Evolutionary conservation across 306 rosid genomes (phyloP).

Genomic region (Purshia tridentata): DNA sequence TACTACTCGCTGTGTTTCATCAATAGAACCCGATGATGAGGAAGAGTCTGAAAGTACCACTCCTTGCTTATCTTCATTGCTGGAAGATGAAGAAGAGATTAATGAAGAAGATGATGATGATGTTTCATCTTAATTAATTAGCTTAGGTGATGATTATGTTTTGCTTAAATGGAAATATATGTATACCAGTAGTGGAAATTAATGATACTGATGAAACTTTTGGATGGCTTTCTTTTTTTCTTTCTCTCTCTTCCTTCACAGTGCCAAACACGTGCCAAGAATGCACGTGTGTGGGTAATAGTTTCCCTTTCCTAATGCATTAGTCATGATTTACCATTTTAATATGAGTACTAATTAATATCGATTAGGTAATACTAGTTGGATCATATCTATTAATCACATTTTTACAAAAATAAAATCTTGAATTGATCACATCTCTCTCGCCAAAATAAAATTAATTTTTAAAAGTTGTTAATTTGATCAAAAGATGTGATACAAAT

Average conservation of each 20-base stretch:
- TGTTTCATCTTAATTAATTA: constrained; percentile 30
- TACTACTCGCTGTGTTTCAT: constrained; percentile 37
- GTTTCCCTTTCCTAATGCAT: background rate
- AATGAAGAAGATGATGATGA: constrained; percentile 19
- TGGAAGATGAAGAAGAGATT: constrained; percentile 41
- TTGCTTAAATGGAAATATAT: constrained; percentile 22
- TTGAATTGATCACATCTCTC: background rate
- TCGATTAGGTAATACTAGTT: too few relatives aligned
- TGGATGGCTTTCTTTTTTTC: background rate
- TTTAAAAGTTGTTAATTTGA: too few relatives aligned
- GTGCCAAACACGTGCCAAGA: background rate
- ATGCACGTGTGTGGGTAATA: background rate
- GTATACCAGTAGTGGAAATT: constrained; percentile 15
- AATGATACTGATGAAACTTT: constrained; percentile 16
- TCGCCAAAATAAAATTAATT: background rate
- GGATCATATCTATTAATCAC: background rate
- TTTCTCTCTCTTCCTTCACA: background rate
- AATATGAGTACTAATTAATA: background rate
- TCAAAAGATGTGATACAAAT: too few relatives aligned
- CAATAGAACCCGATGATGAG: constrained; percentile 38
- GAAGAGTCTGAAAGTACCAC: constrained; percentile 27
- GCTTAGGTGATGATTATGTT: background rate
- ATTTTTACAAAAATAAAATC: background rate
- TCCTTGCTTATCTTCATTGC: constrained; percentile 47
- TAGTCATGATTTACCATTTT: too few relatives aligned